Base-by-base conservation (phyloP, 768 basidiomycete genomes). In the Boletellus ananiceps region DNA sequence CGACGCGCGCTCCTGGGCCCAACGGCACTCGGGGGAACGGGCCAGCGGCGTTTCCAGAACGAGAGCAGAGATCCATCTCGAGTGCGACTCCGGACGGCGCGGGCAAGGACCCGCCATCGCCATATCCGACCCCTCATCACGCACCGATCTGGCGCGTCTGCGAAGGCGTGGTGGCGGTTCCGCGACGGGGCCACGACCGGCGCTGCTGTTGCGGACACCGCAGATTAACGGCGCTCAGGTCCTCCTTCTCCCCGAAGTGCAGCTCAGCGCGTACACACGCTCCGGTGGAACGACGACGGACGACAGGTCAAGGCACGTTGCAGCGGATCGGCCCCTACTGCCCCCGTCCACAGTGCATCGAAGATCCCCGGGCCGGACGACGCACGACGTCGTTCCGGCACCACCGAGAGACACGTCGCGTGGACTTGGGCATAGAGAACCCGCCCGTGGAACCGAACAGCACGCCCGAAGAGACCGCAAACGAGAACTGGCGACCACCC, bases 41-140 rank as follows among this genome's bases (percentile, higher is more conserved):
- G 51, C 40, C 27, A 43, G 44, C 60, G 62, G 62, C 45, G 53
- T 60, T 60, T 49, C 63, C 63, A 57, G 46, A 47, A 50, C 19
- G 35, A 49, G 25, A 54, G 54, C 56, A 37, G 19, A 40, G 38
- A 44, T 29, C 29, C 29, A 29, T 51, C 52, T 62, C 52, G 60
- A 54, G 45, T 63, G 63, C 52, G 58, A 60, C 63, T 57, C 63
- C 55, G 49, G 55, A 60, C 60, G 60, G 47, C 57, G 57, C 57
- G 54, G 37, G 63, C 46, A 57, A 46, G 57, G 55, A 31, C 50
- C 58, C 50, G 53, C 42, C 47, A 55, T 48, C 57, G 40, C 63
- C 54, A 51, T 63, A 63, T 60, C 47, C 23, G 50, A 50, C 50
- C 46, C 58, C 46, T 55, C 53, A 57, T 60, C 60, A 55, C 36